These are phyloP conservation scores for Dictyostelium purpureum DNA, from an alignment of 78 protist genomes.

Conservation along the genomic window DNA sequence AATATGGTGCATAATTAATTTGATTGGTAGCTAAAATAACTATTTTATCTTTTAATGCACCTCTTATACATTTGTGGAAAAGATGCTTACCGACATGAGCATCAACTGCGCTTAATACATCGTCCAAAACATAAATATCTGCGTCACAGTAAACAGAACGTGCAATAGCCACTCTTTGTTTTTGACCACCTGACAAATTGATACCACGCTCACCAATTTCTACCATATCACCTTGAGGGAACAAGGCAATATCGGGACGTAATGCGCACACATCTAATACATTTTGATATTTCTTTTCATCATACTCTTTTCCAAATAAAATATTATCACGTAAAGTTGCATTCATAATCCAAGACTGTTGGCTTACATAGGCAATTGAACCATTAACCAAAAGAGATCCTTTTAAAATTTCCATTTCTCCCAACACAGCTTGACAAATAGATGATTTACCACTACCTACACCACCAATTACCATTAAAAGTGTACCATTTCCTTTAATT, in stretches of 20 bases:
- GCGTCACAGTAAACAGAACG: slow-evolving; percentile 88
- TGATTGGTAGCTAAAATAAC: slow-evolving; percentile 89
- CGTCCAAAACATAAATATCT: slow-evolving; percentile 92
- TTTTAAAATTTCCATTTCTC: slow-evolving; percentile 62
- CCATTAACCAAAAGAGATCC: slow-evolving; percentile 52
- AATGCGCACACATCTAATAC: slow-evolving; percentile 88
- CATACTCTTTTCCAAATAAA: slow-evolving; percentile 81
- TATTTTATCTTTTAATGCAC: slow-evolving; percentile 51
- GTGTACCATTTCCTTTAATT: slow-evolving; percentile 13
- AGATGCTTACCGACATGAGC: slow-evolving; percentile 88
- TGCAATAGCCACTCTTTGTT: slow-evolving; percentile 92
- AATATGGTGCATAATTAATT: slow-evolving; percentile 30
- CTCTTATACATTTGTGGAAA: slow-evolving; percentile 60
- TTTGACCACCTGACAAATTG: slow-evolving; percentile 95
- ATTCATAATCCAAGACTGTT: slow-evolving; percentile 93
- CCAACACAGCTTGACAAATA: slow-evolving; percentile 78
- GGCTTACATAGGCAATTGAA: slow-evolving; percentile 90
- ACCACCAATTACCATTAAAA: slow-evolving; percentile 84
- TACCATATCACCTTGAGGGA: slow-evolving; percentile 91
- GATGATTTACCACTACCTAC: slow-evolving; percentile 95
- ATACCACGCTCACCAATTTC: slow-evolving; percentile 97
- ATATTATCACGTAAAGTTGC: slow-evolving; percentile 93
- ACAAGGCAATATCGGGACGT: slow-evolving; percentile 74
- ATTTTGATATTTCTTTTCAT: slow-evolving; percentile 30
- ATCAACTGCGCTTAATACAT: slow-evolving; percentile 95